Percentiles rank a stretch among this genome's conserved stretches.
Conservation (phyloP, 768 basidiomycete genomes). For the Phanerochaete carnosa region DNA sequence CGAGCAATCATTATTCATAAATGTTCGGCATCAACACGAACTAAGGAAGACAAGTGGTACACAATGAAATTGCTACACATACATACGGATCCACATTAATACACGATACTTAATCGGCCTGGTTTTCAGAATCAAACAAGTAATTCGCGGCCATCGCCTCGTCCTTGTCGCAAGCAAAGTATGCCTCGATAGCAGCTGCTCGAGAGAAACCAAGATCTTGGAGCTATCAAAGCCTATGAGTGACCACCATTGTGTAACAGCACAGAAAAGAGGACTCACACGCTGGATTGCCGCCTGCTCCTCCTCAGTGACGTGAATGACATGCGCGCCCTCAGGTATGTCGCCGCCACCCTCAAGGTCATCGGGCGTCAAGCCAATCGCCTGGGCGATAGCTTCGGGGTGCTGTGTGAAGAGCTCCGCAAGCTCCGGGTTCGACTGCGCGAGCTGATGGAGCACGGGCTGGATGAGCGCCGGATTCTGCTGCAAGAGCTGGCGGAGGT, state of each 20-base stretch:
- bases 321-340: slow-evolving; percentile 48
- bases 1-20: neutral
- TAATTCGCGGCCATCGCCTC: slow-evolving; percentile 96
- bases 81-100: neutral
- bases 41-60: neutral
- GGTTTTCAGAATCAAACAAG: slow-evolving; percentile 58
- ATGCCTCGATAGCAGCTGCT: slow-evolving; percentile 82
- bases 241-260: slow-evolving; percentile 2
- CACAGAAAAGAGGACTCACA: slow-evolving; percentile 43
- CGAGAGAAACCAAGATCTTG: slow-evolving; percentile 86
- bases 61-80: neutral
- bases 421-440: slow-evolving; percentile 67
- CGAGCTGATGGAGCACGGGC: slow-evolving; percentile 81
- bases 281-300: slow-evolving; percentile 88
- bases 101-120: neutral
- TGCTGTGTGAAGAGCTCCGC: slow-evolving; percentile 62
- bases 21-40: neutral
- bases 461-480: slow-evolving; percentile 81
- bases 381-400: slow-evolving; percentile 44
- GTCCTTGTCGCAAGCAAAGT: slow-evolving; percentile 93
- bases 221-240: slow-evolving; percentile 45
- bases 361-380: slow-evolving; percentile 36
- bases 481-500: slow-evolving; percentile 67
- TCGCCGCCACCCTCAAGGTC: slow-evolving; percentile 27
- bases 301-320: slow-evolving; percentile 78